These are phyloP conservation scores for Solanum tarapatanum DNA, from an alignment of 257 asterid genomes.

Conservation along the genomic window DNA sequence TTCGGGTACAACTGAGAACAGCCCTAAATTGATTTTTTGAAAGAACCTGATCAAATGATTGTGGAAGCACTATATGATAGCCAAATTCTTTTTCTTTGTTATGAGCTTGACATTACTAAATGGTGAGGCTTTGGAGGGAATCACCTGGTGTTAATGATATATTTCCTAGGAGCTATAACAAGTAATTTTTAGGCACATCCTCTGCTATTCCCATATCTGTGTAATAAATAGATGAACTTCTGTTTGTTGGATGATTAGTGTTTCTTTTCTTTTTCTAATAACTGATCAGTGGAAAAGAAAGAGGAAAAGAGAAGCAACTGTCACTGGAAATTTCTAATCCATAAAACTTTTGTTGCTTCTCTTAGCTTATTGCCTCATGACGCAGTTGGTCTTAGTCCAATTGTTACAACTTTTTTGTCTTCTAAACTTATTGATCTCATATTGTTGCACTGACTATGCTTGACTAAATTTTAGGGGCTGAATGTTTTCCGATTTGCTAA, in stretches of 20 bases:
- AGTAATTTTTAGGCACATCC: not conserved
- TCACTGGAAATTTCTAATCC: not conserved
- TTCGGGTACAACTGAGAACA: not conserved
- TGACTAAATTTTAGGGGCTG: slow-evolving; percentile 48
- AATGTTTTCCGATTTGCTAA: slow-evolving; percentile 88
- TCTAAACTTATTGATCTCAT: not conserved
- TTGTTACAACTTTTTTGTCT: not conserved
- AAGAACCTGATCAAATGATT: not conserved
- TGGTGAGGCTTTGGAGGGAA: not conserved
- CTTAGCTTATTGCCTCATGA: not conserved
- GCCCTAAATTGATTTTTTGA: not conserved
- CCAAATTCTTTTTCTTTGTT: not conserved
- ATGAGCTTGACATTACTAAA: not conserved
- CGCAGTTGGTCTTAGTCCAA: not conserved
- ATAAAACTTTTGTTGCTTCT: not conserved
- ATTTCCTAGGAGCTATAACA: not conserved
- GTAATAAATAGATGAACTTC: not conserved
- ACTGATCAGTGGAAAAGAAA: not conserved
- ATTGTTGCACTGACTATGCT: slow-evolving; percentile 3
- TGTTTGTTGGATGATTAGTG: not conserved
- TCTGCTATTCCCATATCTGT: not conserved
- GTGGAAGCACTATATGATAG: not conserved
- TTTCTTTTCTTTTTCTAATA: not conserved
- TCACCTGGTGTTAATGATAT: not conserved
- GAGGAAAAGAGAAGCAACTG: not conserved